Conservation (phyloP, 768 basidiomycete species). For the Cubamyces lactineus region DNA sequence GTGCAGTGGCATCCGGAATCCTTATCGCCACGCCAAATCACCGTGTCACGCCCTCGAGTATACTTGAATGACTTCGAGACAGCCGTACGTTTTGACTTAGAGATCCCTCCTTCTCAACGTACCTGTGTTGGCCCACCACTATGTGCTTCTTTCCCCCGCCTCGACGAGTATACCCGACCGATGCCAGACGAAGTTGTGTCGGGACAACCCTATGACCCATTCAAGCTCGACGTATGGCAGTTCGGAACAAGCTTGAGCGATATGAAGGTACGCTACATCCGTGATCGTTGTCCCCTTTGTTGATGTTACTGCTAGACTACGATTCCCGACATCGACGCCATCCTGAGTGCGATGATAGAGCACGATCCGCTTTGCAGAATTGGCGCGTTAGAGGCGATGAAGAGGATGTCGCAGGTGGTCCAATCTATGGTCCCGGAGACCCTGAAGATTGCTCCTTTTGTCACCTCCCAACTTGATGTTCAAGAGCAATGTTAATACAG, state of each 20-base stretch:
- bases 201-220: constrained; percentile 4
- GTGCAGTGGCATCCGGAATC: constrained; percentile 13
- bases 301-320: background rate
- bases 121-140: constrained; percentile 1
- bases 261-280: background rate
- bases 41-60: constrained; percentile 6
- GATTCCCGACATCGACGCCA: background rate
- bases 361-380: background rate
- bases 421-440: background rate
- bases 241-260: constrained; percentile 1
- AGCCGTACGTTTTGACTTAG: background rate
- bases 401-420: background rate
- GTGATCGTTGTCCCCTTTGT: background rate
- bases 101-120: background rate
- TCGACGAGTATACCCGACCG: background rate
- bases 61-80: constrained; percentile 15
- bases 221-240: constrained; percentile 16
- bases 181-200: background rate
- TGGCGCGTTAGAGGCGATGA: background rate
- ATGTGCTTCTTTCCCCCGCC: background rate
- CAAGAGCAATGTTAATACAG: background rate
- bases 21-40: background rate
- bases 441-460: background rate
- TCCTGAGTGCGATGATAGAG: background rate
- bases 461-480: background rate